Base-by-base conservation (phyloP, 2,329 filamentous ascomycete species). In the Lecanicillium sp. region DNA sequence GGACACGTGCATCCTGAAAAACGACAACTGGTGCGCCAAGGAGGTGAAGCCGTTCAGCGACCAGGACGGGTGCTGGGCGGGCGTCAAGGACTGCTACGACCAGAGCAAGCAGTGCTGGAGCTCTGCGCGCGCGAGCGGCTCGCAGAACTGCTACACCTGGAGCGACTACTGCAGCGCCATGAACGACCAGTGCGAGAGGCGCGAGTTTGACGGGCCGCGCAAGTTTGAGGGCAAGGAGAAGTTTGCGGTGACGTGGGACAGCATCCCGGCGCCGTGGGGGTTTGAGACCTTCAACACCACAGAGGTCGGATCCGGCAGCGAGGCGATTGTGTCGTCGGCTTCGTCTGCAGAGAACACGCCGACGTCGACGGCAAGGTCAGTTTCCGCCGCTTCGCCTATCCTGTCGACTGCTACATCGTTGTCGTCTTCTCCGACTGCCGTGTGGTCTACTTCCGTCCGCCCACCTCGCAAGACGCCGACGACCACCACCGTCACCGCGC, bases 11-110 rank as follows among this genome's bases (percentile, higher is more conserved):
- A 67, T 86, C 30, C 59, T 83, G 51, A 78, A 80, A 59, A 87
- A 86, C 60, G 84, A 70, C 50, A 87, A 89, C 67, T 89, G 84
- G 84, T 86, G 82, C 64, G 83, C 75, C 44, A 68, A 73, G 51
- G 75, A 86, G 58, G 71, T 87, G 1, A 62, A 75, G 0, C 56
- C 64, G 8, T 87, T 84, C 66, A 67, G 65, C 4, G 67, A 69
- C 37, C 71, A 81, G 59, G 59, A 59, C 2, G 74, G 74, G 12
- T 88, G 85, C 70, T 87, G 80, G 78, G 70, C 68, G 49, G 67
- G 73, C 3, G 71, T 72, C 10, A 62, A 68, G 30, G 61, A 70
- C 41, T 84, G 81, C 71, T 88, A 73, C 70, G 60, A 63, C 21
- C 82, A 88, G 66, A 65, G 67, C 24, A 63, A 73, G 3, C 59